Base-by-base conservation (phyloP, 139 green algal genomes). In the Parachlorella kessleri region DNA sequence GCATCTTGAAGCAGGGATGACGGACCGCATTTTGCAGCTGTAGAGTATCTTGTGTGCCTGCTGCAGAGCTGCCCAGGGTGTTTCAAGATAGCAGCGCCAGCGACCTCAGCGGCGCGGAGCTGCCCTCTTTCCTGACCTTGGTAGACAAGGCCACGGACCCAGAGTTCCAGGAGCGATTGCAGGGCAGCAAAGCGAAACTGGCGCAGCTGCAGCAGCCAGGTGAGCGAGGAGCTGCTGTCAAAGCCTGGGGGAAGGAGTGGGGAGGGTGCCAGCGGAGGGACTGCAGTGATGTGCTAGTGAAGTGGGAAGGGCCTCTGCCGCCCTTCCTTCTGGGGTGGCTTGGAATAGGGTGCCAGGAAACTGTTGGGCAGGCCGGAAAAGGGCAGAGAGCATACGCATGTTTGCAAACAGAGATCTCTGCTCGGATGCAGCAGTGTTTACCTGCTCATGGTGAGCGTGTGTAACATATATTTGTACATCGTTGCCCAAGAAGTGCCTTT, bases 51-150 rank as follows among this genome's bases (percentile, higher is more conserved):
- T 28, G 26, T 72, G n/a, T 40, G n/a, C n/a, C n/a, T n/a, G n/a
- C n/a, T 80, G 54, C 63, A 80, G 75, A 53, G 9, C 35, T 80
- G 18, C 75, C 42, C 32, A 33, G 39, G 71, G 30, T 32, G n/a
- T 26, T 78, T 6, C 37, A 48, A 1, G 21, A 38, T 48, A 72
- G 53, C 35, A 71, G 35, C 23, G 48, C 24, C 8, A 54, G 53
- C 2, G 55, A 80, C 53, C 64, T 80, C n/a, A 26, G 26, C 35
- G 54, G 75, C 1, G 18, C 70, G 24, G 75, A 80, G 33, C 35
- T 80, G 18, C 65, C 35, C 55, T 40, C 35, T 53, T 70, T 80
- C n/a, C 55, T 80, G 1, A 73, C 75, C 23, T 1, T 80, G 75
- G 54, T 80, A 26, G 32, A 75, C 21, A 71, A 71, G 41, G 36